Evolutionary conservation across 768 basidiomycete species (phyloP).

Genomic region (Nidularia pulvinata): DNA sequence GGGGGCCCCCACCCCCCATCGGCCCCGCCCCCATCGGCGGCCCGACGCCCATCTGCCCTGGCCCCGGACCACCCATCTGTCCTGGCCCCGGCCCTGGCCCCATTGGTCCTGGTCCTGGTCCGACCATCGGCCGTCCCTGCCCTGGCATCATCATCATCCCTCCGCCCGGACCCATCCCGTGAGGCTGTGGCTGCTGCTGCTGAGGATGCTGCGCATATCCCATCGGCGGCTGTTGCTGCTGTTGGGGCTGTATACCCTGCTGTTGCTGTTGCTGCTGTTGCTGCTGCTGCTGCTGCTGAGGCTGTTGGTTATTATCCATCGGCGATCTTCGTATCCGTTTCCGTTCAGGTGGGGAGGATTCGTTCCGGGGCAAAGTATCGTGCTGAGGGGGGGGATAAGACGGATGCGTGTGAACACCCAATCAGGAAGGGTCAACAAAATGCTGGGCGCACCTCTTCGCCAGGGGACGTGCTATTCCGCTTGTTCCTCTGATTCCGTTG

Average conservation of each 20-base stretch:
- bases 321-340: slow-evolving; percentile 56
- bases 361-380: slow-evolving; percentile 44
- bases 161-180: slow-evolving; percentile 1
- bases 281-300: slow-evolving; percentile 9
- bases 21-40: slow-evolving; percentile 6
- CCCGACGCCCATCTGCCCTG: slow-evolving; percentile 25
- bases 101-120: slow-evolving; percentile 19
- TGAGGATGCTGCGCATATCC: slow-evolving; percentile 1
- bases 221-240: slow-evolving; percentile 34
- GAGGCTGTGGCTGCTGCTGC: slow-evolving; percentile 24
- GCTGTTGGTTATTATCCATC: slow-evolving; percentile 28
- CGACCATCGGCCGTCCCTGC: slow-evolving; percentile 19
- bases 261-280: background rate
- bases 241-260: slow-evolving; percentile 8
- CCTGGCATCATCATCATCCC: slow-evolving; percentile 36
- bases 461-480: slow-evolving; percentile 62
- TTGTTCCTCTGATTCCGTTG: slow-evolving; percentile 35
- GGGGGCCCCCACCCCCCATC: slow-evolving; percentile 22
- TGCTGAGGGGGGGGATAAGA: slow-evolving; percentile 27
- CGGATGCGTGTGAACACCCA: background rate
- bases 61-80: slow-evolving; percentile 21
- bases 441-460: slow-evolving; percentile 47
- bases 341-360: slow-evolving; percentile 55
- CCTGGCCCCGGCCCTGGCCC: slow-evolving; percentile 8
- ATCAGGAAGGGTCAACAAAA: slow-evolving; percentile 2